phyloP scores from a whole-genome alignment of 345 rosid genomes.

The Corchorus olitorius region DNA sequence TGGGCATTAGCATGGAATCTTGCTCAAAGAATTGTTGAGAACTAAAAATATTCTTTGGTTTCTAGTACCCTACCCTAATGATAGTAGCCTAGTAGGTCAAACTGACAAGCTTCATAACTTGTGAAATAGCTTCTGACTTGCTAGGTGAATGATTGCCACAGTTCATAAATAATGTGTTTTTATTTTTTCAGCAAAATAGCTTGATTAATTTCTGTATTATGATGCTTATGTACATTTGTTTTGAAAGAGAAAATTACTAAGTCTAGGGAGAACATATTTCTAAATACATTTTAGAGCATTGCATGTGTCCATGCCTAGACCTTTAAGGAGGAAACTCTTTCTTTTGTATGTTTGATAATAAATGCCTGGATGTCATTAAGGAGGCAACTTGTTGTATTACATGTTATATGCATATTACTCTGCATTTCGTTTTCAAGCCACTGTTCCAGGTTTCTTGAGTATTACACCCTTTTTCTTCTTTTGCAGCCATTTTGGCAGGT shows the following conservation, averaged over 20 bases:
- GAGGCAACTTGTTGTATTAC: not conserved
- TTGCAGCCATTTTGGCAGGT: constrained; percentile 94
- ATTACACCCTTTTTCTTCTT: constrained; percentile 4
- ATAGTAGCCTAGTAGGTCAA: not conserved
- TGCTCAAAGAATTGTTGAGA: not conserved
- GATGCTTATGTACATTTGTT: not conserved
- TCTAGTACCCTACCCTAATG: not conserved
- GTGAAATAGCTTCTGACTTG: not conserved
- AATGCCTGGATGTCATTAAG: constrained; percentile 5
- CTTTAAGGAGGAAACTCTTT: not conserved
- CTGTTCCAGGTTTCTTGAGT: constrained; percentile 16
- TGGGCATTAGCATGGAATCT: not conserved
- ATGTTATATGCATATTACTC: not conserved
- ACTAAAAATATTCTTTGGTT: not conserved
- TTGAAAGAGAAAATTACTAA: not conserved
- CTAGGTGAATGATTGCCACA: not conserved
- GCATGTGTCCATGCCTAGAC: not conserved
- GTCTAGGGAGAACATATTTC: not conserved
- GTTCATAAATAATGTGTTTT: no score
- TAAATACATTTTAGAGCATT: not conserved
- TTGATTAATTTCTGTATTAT: not conserved
- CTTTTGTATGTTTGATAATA: not conserved
- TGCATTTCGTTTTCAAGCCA: not conserved
- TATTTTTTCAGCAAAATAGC: not conserved
- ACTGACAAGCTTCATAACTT: not conserved